Conservation (phyloP, 805 yeast genomes). For the Kregervanrija pseudodelftensis region DNA sequence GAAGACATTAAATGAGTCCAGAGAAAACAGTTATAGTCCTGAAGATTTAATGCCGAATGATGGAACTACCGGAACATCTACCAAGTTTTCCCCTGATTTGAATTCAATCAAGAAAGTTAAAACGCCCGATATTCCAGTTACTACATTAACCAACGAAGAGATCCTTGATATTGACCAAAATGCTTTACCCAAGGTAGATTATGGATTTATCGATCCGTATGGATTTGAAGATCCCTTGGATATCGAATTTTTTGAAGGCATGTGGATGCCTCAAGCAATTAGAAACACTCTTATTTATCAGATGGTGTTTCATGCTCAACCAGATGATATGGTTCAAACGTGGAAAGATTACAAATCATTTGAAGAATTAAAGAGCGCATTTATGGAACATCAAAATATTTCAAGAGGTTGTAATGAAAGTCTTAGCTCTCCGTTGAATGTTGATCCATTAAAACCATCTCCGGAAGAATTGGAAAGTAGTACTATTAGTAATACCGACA, state of each 20-base stretch:
- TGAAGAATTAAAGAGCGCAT: conserved; percentile 53
- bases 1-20: conserved; percentile 20
- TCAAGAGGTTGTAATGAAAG: conserved; percentile 7
- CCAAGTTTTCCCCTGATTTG: conserved; percentile 6
- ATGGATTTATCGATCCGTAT: conserved; percentile 73
- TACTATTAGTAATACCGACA: neutral
- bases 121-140: conserved; percentile 20
- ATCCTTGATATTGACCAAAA: conserved; percentile 32
- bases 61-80: conserved; percentile 9
- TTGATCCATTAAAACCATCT: neutral
- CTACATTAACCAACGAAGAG: conserved; percentile 37
- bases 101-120: neutral
- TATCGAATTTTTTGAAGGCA: conserved; percentile 74
- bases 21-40: neutral
- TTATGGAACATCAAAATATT: conserved; percentile 26
- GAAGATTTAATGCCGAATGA: conserved; percentile 4
- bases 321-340: conserved; percentile 81
- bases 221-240: conserved; percentile 80
- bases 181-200: conserved; percentile 28
- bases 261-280: conserved; percentile 78
- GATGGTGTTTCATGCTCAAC: conserved; percentile 86
- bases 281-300: conserved; percentile 78
- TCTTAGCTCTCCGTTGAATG: neutral
- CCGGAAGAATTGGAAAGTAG: neutral
- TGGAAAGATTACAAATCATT: conserved; percentile 86